phyloP scores from a whole-genome alignment of 305 asterid genomes.

The Solanum hybrid region DNA sequence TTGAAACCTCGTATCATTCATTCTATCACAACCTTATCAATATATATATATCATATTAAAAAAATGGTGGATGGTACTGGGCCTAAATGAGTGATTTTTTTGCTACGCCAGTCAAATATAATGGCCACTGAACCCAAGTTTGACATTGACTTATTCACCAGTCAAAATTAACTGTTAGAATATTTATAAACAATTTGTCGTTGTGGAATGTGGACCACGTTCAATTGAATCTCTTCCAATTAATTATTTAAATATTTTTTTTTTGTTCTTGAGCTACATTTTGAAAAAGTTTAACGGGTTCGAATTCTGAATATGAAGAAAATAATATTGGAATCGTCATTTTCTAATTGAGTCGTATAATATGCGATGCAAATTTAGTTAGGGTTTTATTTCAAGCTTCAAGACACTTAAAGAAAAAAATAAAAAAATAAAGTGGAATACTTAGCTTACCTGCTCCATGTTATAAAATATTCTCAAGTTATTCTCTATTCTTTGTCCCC shows the following conservation, averaged over 20 bases:
- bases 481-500: background rate
- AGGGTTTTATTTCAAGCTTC: too few species aligned
- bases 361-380: rapidly evolving
- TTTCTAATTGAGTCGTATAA: rapidly evolving
- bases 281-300: too few species aligned
- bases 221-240: background rate
- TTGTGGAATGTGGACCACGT: background rate
- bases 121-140: background rate
- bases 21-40: background rate
- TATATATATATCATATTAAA: background rate
- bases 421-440: background rate
- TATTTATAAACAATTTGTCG: background rate
- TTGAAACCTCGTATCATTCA: rapidly evolving
- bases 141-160: background rate
- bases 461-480: background rate
- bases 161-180: background rate
- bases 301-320: rapidly evolving
- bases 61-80: background rate
- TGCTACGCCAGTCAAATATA: background rate
- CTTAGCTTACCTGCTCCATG: background rate
- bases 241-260: background rate
- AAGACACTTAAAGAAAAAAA: rapidly evolving
- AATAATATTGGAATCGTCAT: rapidly evolving
- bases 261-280: too few species aligned
- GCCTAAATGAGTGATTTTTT: background rate